Evolutionary conservation across 2,329 filamentous ascomycete species (phyloP).

Genomic region (Colletotrichum liaoningense): DNA sequence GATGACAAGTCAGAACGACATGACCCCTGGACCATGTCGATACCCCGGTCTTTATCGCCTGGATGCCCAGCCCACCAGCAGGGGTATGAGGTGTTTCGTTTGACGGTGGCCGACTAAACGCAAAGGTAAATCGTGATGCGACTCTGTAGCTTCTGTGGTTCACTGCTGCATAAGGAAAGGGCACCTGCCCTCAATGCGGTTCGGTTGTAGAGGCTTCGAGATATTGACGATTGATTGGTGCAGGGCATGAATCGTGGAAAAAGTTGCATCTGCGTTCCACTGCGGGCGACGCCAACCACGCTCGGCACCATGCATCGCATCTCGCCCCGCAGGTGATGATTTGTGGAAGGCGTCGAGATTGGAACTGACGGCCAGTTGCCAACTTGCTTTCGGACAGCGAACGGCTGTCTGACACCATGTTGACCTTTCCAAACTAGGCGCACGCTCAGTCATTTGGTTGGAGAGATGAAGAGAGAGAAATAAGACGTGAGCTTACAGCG

Average conservation of each 20-base stretch:
- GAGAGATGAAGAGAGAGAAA: not conserved
- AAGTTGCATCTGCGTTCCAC: not conserved
- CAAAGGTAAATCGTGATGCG: constrained; percentile 22
- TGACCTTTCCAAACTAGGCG: not conserved
- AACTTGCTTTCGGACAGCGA: not conserved
- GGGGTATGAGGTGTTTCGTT: constrained; percentile 28
- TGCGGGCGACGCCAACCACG: not conserved
- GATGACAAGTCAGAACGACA: constrained; percentile 25
- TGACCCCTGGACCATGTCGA: constrained; percentile 22
- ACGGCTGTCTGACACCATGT: not conserved
- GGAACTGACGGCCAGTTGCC: not conserved
- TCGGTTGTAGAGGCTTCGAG: not conserved
- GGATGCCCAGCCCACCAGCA: constrained; percentile 13
- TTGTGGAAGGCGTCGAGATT: not conserved
- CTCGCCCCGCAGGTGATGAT: not conserved
- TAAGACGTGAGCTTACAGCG: not conserved
- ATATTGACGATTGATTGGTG: not conserved
- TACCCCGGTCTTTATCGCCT: constrained; percentile 24
- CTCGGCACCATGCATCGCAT: constrained; percentile 10
- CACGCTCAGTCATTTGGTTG: not conserved
- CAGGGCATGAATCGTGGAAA: not conserved
- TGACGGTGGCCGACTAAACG: constrained; percentile 2
- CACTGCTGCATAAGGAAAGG: constrained; percentile 12
- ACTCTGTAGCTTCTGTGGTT: constrained; percentile 12
- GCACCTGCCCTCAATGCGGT: constrained; percentile 9